A percentile compares a stretch with the other conserved stretches of the same genome.
Conservation (phyloP, 441 rosid genomes). For the Adansonia gregorii region DNA sequence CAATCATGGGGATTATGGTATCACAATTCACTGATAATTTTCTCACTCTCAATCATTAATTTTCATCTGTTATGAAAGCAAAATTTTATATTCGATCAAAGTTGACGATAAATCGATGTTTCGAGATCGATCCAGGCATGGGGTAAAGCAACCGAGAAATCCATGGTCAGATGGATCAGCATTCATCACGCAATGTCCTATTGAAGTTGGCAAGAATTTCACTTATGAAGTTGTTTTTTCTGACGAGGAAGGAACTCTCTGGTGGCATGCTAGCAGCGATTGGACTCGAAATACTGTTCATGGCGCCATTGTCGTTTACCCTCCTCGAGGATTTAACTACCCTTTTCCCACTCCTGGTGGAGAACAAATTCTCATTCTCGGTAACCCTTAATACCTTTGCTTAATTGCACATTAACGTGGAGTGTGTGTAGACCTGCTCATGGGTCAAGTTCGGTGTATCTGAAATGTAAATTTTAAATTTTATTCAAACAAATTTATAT, state of each 20-base stretch:
- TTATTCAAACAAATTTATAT: too few species aligned
- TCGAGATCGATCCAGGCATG: conserved; percentile 23
- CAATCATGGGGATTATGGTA: conserved; percentile 25
- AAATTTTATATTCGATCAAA: background rate
- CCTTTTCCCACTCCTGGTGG: conserved; percentile 24
- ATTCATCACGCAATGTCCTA: conserved; percentile 31
- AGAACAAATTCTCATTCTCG: conserved; percentile 10
- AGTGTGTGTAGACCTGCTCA: too few species aligned
- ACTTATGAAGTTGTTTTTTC: conserved; percentile 29
- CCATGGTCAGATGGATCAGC: conserved; percentile 38
- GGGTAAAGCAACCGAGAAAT: conserved; percentile 33
- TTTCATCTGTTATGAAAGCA: background rate
- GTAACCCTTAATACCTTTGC: conserved; percentile 8
- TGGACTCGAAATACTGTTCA: conserved; percentile 31
- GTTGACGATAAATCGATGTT: background rate
- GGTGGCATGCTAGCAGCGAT: conserved; percentile 38
- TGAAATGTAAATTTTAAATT: too few species aligned
- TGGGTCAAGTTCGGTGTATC: too few species aligned
- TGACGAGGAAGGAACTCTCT: conserved; percentile 31
- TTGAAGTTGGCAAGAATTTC: conserved; percentile 28
- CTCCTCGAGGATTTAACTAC: conserved; percentile 1
- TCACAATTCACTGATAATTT: conserved; percentile 31
- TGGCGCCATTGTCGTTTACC: conserved; percentile 28
- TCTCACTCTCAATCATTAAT: background rate
- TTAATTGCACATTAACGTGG: background rate